A percentile compares a stretch with the other conserved stretches of the same genome.
Evolutionary conservation across 768 basidiomycete species (phyloP).

Genomic region (Auriscalpium orientale): DNA sequence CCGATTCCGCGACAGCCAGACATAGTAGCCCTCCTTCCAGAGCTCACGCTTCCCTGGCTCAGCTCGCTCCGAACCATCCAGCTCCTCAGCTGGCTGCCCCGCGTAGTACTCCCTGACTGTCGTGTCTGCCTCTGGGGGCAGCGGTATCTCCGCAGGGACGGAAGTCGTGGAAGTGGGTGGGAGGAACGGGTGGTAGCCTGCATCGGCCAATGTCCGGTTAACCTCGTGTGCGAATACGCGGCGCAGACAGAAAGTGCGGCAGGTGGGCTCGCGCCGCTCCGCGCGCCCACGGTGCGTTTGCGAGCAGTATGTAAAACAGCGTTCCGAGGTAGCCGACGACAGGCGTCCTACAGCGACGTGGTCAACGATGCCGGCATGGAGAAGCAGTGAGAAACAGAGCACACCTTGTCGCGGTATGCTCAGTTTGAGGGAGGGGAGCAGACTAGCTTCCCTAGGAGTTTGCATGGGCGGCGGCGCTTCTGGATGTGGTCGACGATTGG

Average conservation of each 20-base stretch:
- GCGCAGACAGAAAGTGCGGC: conserved; percentile 30
- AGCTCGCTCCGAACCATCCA: conserved; percentile 1
- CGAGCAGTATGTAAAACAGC: conserved; percentile 30
- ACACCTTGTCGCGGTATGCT: neutral
- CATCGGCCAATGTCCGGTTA: conserved; percentile 15
- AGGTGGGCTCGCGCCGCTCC: conserved; percentile 25
- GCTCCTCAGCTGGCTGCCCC: conserved; percentile 12
- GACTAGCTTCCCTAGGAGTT: too few relatives aligned
- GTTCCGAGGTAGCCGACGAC: conserved; percentile 19
- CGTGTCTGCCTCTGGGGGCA: conserved; percentile 10
- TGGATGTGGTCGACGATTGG: too few relatives aligned
- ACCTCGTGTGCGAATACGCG: conserved; percentile 30
- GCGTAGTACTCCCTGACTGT: conserved; percentile 20
- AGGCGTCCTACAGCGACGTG: neutral
- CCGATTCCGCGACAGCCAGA: conserved; percentile 56
- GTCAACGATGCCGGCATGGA: neutral
- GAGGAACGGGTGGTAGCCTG: conserved; percentile 6
- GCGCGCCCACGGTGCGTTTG: conserved; percentile 25
- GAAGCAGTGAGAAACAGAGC: neutral
- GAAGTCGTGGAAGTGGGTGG: conserved; percentile 8
- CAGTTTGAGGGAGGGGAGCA: neutral
- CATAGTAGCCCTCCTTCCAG: conserved; percentile 73
- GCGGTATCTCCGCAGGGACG: conserved; percentile 5
- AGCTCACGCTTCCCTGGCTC: conserved; percentile 35
- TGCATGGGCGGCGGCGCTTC: too few relatives aligned